Conservation (phyloP, 2,329 filamentous ascomycete genomes). For the Bipolaris oryzae region DNA sequence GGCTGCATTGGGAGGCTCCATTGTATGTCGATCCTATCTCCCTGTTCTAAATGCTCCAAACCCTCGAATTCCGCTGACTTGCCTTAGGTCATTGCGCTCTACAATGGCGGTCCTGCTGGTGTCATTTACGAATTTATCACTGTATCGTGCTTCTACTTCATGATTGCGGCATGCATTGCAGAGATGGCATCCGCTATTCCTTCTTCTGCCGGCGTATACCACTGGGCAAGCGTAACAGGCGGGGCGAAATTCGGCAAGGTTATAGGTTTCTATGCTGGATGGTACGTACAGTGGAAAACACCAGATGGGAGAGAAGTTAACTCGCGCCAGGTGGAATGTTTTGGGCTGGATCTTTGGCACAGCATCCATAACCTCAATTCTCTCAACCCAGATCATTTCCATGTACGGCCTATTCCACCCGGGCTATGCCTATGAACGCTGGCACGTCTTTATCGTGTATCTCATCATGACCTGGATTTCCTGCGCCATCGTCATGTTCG, state of each 20-base stretch:
- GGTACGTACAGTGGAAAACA: slow-evolving; percentile 30
- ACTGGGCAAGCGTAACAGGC: slow-evolving; percentile 59
- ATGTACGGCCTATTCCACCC: slow-evolving; percentile 59
- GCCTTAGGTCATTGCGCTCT: slow-evolving; percentile 46
- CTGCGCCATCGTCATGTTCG: slow-evolving; percentile 58
- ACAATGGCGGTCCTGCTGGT: slow-evolving; percentile 55
- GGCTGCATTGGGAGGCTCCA: slow-evolving; percentile 56
- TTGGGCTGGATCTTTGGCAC: slow-evolving; percentile 58
- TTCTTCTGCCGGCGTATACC: slow-evolving; percentile 56
- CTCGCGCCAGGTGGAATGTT: slow-evolving; percentile 53
- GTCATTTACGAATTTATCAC: slow-evolving; percentile 58
- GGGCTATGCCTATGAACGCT: slow-evolving; percentile 53
- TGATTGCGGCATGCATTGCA: slow-evolving; percentile 58
- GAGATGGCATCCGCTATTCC: slow-evolving; percentile 57
- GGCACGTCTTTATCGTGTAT: slow-evolving; percentile 60
- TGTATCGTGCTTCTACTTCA: slow-evolving; percentile 58
- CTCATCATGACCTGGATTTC: slow-evolving; percentile 56
- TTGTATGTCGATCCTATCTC: slow-evolving; percentile 44
- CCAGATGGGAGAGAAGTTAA: background rate
- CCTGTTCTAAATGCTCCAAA: no score
- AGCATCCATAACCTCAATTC: slow-evolving; percentile 52
- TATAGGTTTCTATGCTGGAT: slow-evolving; percentile 58
- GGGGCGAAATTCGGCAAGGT: slow-evolving; percentile 55
- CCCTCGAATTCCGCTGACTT: background rate
- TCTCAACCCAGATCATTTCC: slow-evolving; percentile 54